Evolutionary conservation across 2,329 filamentous ascomycete species (phyloP), one percentile per base, ranked within the genome.

Genomic region (Bisporella sp.): DNA sequence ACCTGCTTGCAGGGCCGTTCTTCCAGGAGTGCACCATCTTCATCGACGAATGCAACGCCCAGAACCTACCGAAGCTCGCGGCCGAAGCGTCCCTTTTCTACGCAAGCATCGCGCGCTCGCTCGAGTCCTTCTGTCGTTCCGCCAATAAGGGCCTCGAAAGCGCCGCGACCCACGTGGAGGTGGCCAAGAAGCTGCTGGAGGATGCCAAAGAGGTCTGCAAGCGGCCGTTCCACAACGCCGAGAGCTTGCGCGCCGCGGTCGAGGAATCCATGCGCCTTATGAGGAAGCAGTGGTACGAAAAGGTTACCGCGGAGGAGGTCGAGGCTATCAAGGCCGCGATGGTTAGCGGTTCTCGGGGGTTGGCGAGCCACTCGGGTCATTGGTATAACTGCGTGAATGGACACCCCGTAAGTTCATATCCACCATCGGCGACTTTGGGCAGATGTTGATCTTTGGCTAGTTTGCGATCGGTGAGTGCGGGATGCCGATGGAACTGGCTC

Each of bases 391-490:
- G 79, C 50, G 62, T 53, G 13, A 79, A 80, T 47, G 73, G 74
- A 4, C 78, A 84, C 46, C 48, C 54, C 12, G 52, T 55, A 44
- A 50, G 48, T 53, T 37, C 28, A 9, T 48, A 9, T 31, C 32
- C 3, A 35, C 1, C 21, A 21, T 21, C 33, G 29, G 21, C 39
- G 41, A 42, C n/a, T 37, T 42, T 42, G 31, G 28, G 12, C 5
- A 31, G n/a, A 8, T 41, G 28, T 37, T 45, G 31, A 52, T 12
- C 21, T 39, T 28, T 21, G 4, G 13, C 41, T 46, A 59, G 53
- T 84, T 87, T 55, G 78, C 81, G 0, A 73, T 86, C 12, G 81
- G 81, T 0, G 79, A 85, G 52, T 85, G 82, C 56, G 82, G 82
- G 0, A 78, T 80, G 73, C 78, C 83, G 0, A 84, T 85, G 79